Evolutionary conservation across 306 rosid genomes (phyloP).

Genomic region (Sechiopsis laciniata): DNA sequence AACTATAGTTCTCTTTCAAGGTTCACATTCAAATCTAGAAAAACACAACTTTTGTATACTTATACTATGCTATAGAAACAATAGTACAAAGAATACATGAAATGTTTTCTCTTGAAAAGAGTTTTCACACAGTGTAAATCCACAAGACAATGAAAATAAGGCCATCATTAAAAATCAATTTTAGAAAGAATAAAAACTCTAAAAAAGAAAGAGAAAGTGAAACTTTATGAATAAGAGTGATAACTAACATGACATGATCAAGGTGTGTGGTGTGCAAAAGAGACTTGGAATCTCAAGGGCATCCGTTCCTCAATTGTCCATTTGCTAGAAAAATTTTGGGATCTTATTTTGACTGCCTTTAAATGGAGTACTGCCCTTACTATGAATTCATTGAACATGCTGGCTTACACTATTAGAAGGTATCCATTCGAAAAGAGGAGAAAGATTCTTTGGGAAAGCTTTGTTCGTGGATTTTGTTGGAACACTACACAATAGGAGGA

Average conservation of each 20-base stretch:
- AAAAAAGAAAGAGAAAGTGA: background rate
- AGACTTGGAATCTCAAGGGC: no score
- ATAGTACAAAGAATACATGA: background rate
- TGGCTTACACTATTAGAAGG: no score
- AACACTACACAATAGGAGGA: no score
- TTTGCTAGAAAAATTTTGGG: no score
- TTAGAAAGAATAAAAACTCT: background rate
- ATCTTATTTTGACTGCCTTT: no score
- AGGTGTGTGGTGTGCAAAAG: background rate
- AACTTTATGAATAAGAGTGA: background rate
- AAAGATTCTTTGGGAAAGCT: no score
- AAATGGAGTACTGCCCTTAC: no score
- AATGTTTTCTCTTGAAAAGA: background rate
- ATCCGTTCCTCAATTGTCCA: no score
- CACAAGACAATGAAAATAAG: background rate
- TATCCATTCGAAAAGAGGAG: no score
- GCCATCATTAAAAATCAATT: background rate
- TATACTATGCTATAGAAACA: background rate
- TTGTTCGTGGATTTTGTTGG: no score
- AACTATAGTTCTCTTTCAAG: background rate
- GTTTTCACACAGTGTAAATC: background rate
- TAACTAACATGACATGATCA: background rate
- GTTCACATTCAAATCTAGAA: constrained; percentile 3
- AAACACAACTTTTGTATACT: background rate
- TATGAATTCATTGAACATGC: no score